Evolutionary conservation across 306 rosid species (phyloP), one percentile per base, ranked within the genome.

Genomic region (Cajanus cajan): DNA sequence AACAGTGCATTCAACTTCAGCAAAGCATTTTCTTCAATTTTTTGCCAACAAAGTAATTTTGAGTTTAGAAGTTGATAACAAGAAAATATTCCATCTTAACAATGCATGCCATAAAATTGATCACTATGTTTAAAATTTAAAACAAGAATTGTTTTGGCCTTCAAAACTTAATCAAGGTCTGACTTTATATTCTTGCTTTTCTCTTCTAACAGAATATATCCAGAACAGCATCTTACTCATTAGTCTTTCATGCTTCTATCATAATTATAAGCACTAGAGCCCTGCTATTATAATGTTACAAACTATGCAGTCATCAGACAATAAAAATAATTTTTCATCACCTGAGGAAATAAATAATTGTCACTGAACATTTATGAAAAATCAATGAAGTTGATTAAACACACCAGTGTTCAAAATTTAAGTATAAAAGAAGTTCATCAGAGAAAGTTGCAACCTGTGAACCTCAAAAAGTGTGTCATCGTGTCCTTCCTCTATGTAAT

Each of bases 401-500:
- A 61, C 13, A 1, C 7, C 45, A 63, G 8, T 34, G 14, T 34
- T 33, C 6, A 34, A 63, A 63, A 34, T 18, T 34, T 15, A 61
- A 15, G 13, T 33, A 7, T 31, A 61, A 62, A 25, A 62, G 22
- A 62, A 62, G 24, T 62, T 63, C 45, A 63, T 63, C 16, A 34
- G 69, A 33, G 43, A 63, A 63, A 34, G 69, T 15, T 63, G 45
- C 12, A n/a, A 63, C 69, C 69, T 63, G 69, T 63, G 69, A 63
- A 36, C 47, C 45, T 63, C 69, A 63, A 63, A 63, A 63, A 63
- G 69, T 16, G 15, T 16, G 47, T 36, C 45, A 36, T 63, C 69
- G 34, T 34, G 21, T 63, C 69, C 69, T 36, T 63, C 45, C 12
- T 63, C 45, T 36, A 63, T 36, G 69, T 63, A 63, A 36, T 63